Base-by-base conservation (phyloP, 441 rosid genomes). In the Populus tomentosa region DNA sequence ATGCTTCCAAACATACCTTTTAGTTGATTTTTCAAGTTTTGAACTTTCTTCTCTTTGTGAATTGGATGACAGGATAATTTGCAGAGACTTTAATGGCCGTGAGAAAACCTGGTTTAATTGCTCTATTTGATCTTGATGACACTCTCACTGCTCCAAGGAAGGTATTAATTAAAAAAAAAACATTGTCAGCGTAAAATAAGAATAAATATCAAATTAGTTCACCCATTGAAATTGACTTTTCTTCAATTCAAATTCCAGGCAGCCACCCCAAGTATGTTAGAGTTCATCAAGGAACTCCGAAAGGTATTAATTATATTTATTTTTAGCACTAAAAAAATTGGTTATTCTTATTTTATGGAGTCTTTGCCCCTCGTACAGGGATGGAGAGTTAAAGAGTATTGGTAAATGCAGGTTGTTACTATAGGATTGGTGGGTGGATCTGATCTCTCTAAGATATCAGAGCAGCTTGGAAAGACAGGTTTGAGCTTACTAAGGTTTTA, bases 341-440 rank as follows among this genome's bases (percentile, higher is more conserved):
- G 1, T 67, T 11, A 8, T 64, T 67, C 53, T 46, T 32, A 1
- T 13, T 46, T 46, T 13, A 13, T 46, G 53, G 18, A 46, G 53
- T 13, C 40, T 36, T 36, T 36, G 40, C 1, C 40, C 40, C 10
- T 8, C 10, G 68, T 11, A 32, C 5, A 18, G 33, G 14, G 6
- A 5, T 24, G 66, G 66, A 2, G 26, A 2, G 67, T 53, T 67
- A 59, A 35, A n/a, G 2, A 56, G 14, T 32, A 64, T 70, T 36
- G 32, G 70, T 33, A 70, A 76, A 67, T 85, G 62, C 73, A 94
- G 99, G 92, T 90, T 73, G 91, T 94, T 74, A 85, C 93, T 26
- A 90, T 96, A 32, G 99, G 98, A 28, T 92, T 96, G 50, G 98
- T 94, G 20, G 96, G 99, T 81, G 99, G 99, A 86, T 96, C 99